Percentiles rank a stretch among this genome's conserved stretches.
These are phyloP conservation scores for Heliamphora exappendiculata DNA, from an alignment of 148 eudicot genomes.

Conservation along the genomic window DNA sequence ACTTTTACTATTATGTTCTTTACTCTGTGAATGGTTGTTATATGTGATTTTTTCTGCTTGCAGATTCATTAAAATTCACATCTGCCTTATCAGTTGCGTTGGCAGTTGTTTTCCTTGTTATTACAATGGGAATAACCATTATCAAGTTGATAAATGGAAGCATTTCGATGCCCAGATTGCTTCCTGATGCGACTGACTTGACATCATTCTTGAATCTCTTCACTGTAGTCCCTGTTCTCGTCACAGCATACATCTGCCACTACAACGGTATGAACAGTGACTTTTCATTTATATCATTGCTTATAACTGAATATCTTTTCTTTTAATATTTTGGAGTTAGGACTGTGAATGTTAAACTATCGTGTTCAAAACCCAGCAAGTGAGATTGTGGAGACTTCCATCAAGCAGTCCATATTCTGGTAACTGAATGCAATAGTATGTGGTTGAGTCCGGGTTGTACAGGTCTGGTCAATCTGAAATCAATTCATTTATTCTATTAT, in stretches of 20 bases:
- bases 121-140: constrained; percentile 55
- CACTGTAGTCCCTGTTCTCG: constrained; percentile 84
- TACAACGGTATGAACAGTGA: constrained; percentile 95
- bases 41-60: constrained; percentile 10
- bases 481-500: not conserved
- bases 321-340: not conserved
- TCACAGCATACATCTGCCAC: constrained; percentile 92
- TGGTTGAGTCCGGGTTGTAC: not conserved
- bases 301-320: not conserved
- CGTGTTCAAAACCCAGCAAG: not conserved
- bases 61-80: constrained; percentile 80
- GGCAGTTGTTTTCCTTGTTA: constrained; percentile 71
- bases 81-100: constrained; percentile 80
- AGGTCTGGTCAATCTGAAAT: not conserved
- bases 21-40: not conserved
- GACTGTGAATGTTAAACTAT: not conserved
- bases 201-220: constrained; percentile 61
- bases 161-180: constrained; percentile 53
- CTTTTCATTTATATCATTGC: too few species aligned
- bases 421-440: not conserved
- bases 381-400: not conserved
- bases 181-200: constrained; percentile 49
- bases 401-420: not conserved
- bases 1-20: not conserved
- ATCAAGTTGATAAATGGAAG: constrained; percentile 66